phyloP scores from a whole-genome alignment of 805 yeast genomes.

The Yamadazyma insecticola region DNA sequence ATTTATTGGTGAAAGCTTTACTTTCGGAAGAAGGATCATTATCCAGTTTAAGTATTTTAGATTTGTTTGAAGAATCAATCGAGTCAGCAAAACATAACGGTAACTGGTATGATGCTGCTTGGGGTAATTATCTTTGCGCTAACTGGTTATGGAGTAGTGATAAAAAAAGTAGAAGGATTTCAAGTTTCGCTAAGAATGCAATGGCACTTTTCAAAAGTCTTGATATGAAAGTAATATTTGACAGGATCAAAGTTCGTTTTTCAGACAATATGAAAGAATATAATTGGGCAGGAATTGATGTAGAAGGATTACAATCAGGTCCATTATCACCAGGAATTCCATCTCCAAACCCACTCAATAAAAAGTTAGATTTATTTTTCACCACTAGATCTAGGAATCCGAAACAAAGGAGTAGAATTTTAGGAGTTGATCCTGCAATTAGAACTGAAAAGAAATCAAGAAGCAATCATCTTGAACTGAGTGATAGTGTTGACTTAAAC shows the following conservation, averaged over 20 bases:
- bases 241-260: slow-evolving; percentile 21
- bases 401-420: slow-evolving; percentile 1
- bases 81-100: slow-evolving; percentile 27
- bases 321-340: neutral
- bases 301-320: too few species aligned
- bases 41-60: slow-evolving; percentile 32
- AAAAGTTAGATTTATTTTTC: slow-evolving; percentile 5
- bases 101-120: slow-evolving; percentile 34
- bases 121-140: slow-evolving; percentile 40
- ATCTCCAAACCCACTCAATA: slow-evolving; percentile 7
- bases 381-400: neutral
- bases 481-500: slow-evolving; percentile 15
- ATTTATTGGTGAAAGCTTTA: slow-evolving; percentile 29
- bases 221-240: slow-evolving; percentile 20
- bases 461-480: neutral
- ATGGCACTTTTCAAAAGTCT: slow-evolving; percentile 26
- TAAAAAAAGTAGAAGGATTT: slow-evolving; percentile 26
- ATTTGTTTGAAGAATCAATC: slow-evolving; percentile 43
- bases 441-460: neutral
- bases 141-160: slow-evolving; percentile 26
- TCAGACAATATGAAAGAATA: slow-evolving; percentile 20
- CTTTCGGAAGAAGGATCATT: slow-evolving; percentile 11
- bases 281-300: slow-evolving; percentile 27
- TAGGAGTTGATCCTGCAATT: neutral
- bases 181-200: slow-evolving; percentile 33